Base-by-base conservation (phyloP, 2,329 filamentous ascomycete species). In the Paracamarosporium sp. region DNA sequence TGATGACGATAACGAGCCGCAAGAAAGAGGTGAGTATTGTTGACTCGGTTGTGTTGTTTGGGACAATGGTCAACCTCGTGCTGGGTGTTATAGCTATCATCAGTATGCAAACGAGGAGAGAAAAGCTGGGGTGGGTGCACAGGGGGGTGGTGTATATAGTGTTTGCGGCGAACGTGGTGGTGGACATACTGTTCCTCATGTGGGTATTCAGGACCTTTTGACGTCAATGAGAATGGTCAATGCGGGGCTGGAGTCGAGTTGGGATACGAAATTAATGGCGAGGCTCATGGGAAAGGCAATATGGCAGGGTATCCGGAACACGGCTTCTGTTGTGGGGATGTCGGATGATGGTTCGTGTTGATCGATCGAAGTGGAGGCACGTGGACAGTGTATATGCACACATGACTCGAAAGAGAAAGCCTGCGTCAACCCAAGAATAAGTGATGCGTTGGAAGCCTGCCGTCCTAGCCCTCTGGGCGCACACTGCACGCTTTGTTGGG, bases 21-120 rank as follows among this genome's bases (percentile, higher is more conserved):
- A 88, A 87, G 70, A 89, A 85, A 72, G 81, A 89, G 63, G 82
- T 85, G 4, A 81, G 87, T n/a, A 87, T 91, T 72, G 91, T 94
- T 3, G 90, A 93, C 66, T 86, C 85, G 0, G 90, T 88, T 8
- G 89, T 91, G 1, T 82, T 90, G 1, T 81, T 91, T 38, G 90
- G 90, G 9, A 87, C 90, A 15, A 82, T 90, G 30, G 81, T 85
- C 28, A 90, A 88, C 61, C 72, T 93, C 38, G 82, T 75, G 40
- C 53, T 76, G 9, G 67, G 70, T 31, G 48, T 68, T 40, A 63
- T 73, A 30, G 73, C 70, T 3, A 55, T 75, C 1, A 56, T 68
- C 28, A 75, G 67, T 58, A 73, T 76, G 71, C 62, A 63, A 56
- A 73, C 67, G 2, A 62, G 73, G 30, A 59, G 55, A 25, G 71